These are phyloP conservation scores for Lentinus brumalis DNA, from an alignment of 768 basidiomycete genomes.

Conservation along the genomic window DNA sequence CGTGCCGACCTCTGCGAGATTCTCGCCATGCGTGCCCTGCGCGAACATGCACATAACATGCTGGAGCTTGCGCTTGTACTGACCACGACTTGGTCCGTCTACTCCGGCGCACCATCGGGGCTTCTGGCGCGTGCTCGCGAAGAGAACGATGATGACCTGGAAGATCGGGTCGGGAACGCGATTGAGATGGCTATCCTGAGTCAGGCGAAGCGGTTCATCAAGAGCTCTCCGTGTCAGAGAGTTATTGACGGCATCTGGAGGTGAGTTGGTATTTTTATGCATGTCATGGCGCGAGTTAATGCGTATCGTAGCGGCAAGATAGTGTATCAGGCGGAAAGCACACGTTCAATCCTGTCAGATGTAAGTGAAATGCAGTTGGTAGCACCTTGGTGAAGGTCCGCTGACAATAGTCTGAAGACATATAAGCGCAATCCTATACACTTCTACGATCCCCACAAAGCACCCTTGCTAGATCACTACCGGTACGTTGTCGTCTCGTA, in stretches of 20 bases:
- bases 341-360: constrained; percentile 87
- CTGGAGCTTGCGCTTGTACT: constrained; percentile 69
- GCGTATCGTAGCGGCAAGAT: constrained; percentile 68
- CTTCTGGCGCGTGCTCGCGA: constrained; percentile 60
- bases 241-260: constrained; percentile 86
- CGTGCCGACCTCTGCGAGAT: constrained; percentile 89
- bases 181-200: constrained; percentile 91
- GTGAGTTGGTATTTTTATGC: constrained; percentile 34
- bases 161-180: constrained; percentile 85
- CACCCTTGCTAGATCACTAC: constrained; percentile 94
- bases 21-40: constrained; percentile 77
- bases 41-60: constrained; percentile 68
- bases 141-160: constrained; percentile 69
- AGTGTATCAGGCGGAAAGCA: constrained; percentile 88
- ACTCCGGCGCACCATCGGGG: constrained; percentile 67
- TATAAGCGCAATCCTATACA: constrained; percentile 92
- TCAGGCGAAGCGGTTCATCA: constrained; percentile 87
- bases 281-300: constrained; percentile 16
- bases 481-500: constrained; percentile 50
- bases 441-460: constrained; percentile 93
- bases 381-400: neutral
- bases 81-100: constrained; percentile 82
- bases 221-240: constrained; percentile 85
- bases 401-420: constrained; percentile 50
- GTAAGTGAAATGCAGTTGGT: constrained; percentile 42